These are phyloP conservation scores for Eragrostis nindensis DNA, from an alignment of 176 grass and related monocot genomes.

Conservation along the genomic window DNA sequence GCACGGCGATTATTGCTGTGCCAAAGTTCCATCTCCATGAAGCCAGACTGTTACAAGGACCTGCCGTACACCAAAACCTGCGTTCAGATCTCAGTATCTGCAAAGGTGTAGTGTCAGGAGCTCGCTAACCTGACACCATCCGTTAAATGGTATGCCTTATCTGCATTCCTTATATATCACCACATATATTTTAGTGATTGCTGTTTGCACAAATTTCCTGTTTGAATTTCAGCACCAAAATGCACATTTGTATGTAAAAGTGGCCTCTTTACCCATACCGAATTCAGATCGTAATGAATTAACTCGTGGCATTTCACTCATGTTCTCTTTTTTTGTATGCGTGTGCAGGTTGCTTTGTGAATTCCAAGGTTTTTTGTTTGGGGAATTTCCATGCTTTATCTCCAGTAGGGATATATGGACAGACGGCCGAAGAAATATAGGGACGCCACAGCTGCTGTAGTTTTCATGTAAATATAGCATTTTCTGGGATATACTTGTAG, in stretches of 20 bases:
- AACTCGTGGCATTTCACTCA: not conserved
- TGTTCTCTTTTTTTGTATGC: not conserved
- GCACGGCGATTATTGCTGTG: conserved; percentile 6
- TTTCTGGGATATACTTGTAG: conserved; percentile 47
- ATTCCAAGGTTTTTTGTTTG: conserved; percentile 11
- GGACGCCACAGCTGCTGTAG: conserved; percentile 11
- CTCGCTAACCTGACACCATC: conserved; percentile 17
- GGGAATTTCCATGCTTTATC: not conserved
- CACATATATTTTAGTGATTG: not conserved
- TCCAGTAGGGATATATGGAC: not conserved
- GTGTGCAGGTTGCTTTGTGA: conserved; percentile 26
- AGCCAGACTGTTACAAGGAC: conserved; percentile 1
- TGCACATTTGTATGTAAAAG: not conserved
- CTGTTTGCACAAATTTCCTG: not conserved
- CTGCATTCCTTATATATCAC: not conserved
- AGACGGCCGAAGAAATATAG: conserved; percentile 9
- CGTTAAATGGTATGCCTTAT: conserved; percentile 38
- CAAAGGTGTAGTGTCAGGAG: conserved; percentile 14
- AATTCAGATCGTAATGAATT: not conserved
- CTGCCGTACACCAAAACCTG: not conserved
- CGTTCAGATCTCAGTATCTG: conserved; percentile 1
- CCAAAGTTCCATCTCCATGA: conserved; percentile 1
- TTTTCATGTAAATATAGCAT: conserved; percentile 55
- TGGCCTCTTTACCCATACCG: not conserved
- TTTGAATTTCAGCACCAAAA: not conserved